Evolutionary conservation across 257 asterid genomes (phyloP), one percentile per base, ranked within the genome.

Genomic region (Avicennia marina): DNA sequence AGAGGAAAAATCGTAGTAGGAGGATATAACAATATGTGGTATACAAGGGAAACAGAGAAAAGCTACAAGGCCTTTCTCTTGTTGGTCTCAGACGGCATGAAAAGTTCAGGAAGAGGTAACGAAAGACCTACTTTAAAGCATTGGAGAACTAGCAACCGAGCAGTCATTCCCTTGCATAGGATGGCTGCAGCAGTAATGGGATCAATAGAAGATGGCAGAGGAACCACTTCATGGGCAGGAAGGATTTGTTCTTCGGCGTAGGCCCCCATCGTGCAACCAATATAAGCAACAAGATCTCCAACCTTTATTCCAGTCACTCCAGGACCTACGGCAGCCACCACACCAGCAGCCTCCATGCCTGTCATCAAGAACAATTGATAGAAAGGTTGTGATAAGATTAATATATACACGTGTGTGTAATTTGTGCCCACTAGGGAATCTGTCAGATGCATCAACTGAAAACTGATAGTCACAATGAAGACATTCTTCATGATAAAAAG

Each of bases 321-420:
- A 4, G 97, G 84, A 46, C 99, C 97, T 22, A 93, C 89, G 50
- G 94, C 94, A 60, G 75, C 79, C 18, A 93, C 97, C 68, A 67
- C 86, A 34, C 99, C 99, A 53, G 75, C 97, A 48, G 95, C 99
- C 76, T 93, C 99, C 99, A 75, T 79, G 32, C 99, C 99, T 89
- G 74, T 43, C 57, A 34, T 29, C 34, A 9, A 40, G 43, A 66
- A 40, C n/a, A n/a, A n/a, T n/a, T n/a, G 20, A 47, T 24, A 43
- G 48, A 16, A 64, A 47, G 60, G 60, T 33, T 31, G 11, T 47
- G 20, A 11, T 44, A 13, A 4, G 43, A 16, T 19, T 9, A 56
- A 36, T n/a, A n/a, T n/a, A n/a, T n/a, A n/a, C n/a, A n/a, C n/a
- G n/a, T n/a, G n/a, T n/a, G n/a, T n/a, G n/a, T n/a, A n/a, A n/a